Base-by-base conservation (phyloP, 805 yeast species). In the Zygotorulaspora chibaensis region DNA sequence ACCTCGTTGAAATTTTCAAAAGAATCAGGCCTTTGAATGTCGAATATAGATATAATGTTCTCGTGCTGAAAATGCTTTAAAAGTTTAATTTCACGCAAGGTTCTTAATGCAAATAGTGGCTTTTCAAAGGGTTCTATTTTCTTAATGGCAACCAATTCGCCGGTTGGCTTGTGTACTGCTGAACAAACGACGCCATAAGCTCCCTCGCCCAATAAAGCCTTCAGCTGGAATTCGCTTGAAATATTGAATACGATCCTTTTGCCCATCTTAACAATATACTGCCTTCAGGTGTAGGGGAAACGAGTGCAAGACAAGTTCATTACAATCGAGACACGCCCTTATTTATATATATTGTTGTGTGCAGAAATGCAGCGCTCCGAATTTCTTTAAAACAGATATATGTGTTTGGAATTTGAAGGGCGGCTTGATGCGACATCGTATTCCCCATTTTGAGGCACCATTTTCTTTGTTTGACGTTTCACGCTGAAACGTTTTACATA, bases 101-200 rank as follows among this genome's bases (percentile, higher is more conserved):
- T 91, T 48, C 98, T 74, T 48, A 91, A 71, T 58, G 96, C 88
- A 59, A 90, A 84, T 81, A 91, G 79, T 40, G 91, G 77, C 51
- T 95, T 77, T 56, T 84, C 95, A 62, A 91, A 91, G 10, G 97
- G 97, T 61, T 84, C 85, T 53, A 91, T 88, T 68, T 90, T 91
- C 67, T 91, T 91, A 59, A 91, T 89, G 34, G 98, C 98, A n/a
- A 91, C 97, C 52, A 80, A 80, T 55, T 84, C 90, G 44, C 84
- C 83, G 1, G 93, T 78, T 5, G 96, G 96, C 58, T 79, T 78
- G 66, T 91, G 96, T 9, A 82, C 68, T 0, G 97, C 97, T 9
- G 91, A 80, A 65, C 96, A 82, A 9, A 91, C 98, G 10, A 90
- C 81, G 5, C 98, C 98, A 62, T 91, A 91, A 0, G 98, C 97